Base-by-base conservation (phyloP, 106 monocot species). In the Agapanthus africanus region DNA sequence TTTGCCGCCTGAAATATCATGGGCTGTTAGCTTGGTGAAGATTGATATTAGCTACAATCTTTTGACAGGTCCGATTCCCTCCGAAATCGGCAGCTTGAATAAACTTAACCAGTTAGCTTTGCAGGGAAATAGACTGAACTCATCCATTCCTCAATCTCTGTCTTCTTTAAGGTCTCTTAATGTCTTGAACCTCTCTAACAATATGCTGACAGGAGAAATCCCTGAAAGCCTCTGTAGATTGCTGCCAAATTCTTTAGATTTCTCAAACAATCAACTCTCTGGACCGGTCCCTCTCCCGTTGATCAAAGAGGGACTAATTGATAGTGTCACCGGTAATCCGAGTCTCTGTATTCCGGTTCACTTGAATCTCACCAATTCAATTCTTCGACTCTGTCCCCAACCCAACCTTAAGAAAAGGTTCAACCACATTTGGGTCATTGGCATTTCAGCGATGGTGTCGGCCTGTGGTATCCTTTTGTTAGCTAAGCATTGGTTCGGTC, bases 121-220 rank as follows among this genome's bases (percentile, higher is more conserved):
- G 76, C 90, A 99, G 42, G 79, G 74, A 4, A 99, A 93, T 74
- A 82, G 38, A 49, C 61, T 99, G 19, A 70, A 72, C 25, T 92
- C 85, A 2, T 77, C 87, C 39, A 92, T 99, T 26, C 99, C 99
- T 13, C 57, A 41, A 14, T 79, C 90, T 5, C 87, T 99, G 40
- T 81, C 99, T 26, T 65, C 60, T 5, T 70, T 99, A 5, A 81
- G 73, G 50, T 81, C 68, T 31, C 99, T 99, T 78, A 99, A 99
- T 70, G 87, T 99, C 18, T 79, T 99, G 21, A 99, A 99, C 64
- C 84, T 99, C 62, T 99, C 99, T 8, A 81, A 90, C 69, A 99
- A 99, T 71, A 73, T 83, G 32, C 62, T 92, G 1, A 81, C 90
- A 3, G 99, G 99, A 15, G 78, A 81, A 60, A 97, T 97, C 37